Percentiles rank a stretch among this genome's conserved stretches.
These are phyloP conservation scores for Alternaria atra DNA, from an alignment of 2,329 filamentous ascomycete species.

Conservation along the genomic window DNA sequence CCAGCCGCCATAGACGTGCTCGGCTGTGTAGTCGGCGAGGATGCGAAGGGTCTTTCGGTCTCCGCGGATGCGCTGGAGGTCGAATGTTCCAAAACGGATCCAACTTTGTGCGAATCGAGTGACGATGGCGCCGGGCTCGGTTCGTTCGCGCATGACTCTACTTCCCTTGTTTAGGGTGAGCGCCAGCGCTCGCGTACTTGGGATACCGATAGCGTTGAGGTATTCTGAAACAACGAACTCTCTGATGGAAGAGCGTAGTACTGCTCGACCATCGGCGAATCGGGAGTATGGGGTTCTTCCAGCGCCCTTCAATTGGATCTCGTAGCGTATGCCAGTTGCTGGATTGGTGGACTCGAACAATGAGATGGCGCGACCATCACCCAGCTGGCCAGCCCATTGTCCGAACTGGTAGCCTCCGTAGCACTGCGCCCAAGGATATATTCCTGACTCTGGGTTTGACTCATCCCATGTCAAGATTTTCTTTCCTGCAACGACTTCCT, in stretches of 20 bases:
- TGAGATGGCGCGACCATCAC: conserved; percentile 92
- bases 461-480: conserved; percentile 81
- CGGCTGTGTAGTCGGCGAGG: conserved; percentile 82
- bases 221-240: conserved; percentile 94
- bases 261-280: conserved; percentile 95
- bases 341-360: conserved; percentile 89
- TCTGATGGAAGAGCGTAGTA: conserved; percentile 88
- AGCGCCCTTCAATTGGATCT: conserved; percentile 93
- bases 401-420: conserved; percentile 82
- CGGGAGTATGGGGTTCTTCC: conserved; percentile 93
- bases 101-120: conserved; percentile 89
- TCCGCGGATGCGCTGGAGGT: conserved; percentile 83
- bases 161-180: conserved; percentile 72
- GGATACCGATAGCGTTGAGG: conserved; percentile 84
- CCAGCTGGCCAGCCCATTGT: conserved; percentile 93
- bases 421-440: conserved; percentile 98
- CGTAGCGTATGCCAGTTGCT: conserved; percentile 75
- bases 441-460: conserved; percentile 59
- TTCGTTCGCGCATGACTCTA: conserved; percentile 77
- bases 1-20: conserved; percentile 90
- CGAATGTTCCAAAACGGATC: conserved; percentile 95
- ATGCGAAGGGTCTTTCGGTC: conserved; percentile 78
- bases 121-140: conserved; percentile 93
- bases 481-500: conserved; percentile 81
- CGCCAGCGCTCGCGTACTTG: conserved; percentile 84